Percentiles rank a stretch among this genome's conserved stretches.
Evolutionary conservation across 2,329 filamentous ascomycete genomes (phyloP).

Genomic region (Alternaria sp.): DNA sequence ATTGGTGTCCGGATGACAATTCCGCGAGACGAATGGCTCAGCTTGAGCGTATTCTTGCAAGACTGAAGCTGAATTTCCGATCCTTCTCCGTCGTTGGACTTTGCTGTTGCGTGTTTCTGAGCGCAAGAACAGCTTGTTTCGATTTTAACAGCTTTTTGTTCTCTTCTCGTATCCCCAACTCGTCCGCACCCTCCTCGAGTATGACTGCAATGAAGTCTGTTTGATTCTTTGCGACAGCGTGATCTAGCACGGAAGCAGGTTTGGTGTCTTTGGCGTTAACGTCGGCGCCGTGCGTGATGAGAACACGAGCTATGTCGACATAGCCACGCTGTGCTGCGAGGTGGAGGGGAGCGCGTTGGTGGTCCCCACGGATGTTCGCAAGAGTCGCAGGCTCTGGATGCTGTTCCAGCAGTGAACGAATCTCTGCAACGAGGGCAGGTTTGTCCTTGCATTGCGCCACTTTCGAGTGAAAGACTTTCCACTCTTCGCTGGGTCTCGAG

Average conservation of each 20-base stretch:
- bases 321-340: constrained; percentile 20
- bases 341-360: constrained; percentile 21
- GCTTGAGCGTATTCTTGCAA: neutral
- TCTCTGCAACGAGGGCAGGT: neutral
- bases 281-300: constrained; percentile 17
- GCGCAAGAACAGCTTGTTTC: constrained; percentile 13
- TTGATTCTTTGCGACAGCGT: constrained; percentile 17
- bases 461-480: constrained; percentile 21
- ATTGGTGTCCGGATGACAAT: neutral
- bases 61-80: neutral
- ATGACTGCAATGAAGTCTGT: constrained; percentile 18
- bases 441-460: constrained; percentile 3
- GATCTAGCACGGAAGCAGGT: constrained; percentile 20
- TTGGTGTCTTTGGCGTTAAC: constrained; percentile 24
- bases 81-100: neutral
- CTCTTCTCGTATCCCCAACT: constrained; percentile 9
- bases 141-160: constrained; percentile 13
- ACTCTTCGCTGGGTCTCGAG: neutral
- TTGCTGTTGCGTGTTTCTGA: neutral
- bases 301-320: constrained; percentile 12
- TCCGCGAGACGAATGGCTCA: neutral
- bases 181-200: constrained; percentile 9
- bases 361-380: constrained; percentile 14
- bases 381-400: constrained; percentile 9
- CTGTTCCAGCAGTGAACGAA: constrained; percentile 8